Conservation (phyloP, 148 eudicot species). For the Vaccinium macrocarpon region DNA sequence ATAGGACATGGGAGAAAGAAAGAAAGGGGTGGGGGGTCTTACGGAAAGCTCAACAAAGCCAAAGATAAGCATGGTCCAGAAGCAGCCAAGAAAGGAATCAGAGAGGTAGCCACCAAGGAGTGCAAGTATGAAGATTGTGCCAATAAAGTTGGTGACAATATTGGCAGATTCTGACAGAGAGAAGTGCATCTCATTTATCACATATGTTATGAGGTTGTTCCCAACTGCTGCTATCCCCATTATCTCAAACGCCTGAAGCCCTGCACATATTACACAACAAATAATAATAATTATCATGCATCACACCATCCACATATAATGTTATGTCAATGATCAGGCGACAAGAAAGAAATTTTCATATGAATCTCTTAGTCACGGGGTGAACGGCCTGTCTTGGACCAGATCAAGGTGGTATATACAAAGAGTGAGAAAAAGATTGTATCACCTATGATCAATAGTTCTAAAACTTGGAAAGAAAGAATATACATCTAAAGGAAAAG, state of each 20-base stretch:
- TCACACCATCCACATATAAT: too few species aligned
- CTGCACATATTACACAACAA: conserved; percentile 26
- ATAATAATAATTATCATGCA: too few species aligned
- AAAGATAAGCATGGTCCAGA: conserved; percentile 98
- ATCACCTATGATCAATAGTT: too few species aligned
- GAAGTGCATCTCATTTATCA: conserved; percentile 92
- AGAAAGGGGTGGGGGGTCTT: conserved; percentile 18
- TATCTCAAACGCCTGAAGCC: conserved; percentile 88
- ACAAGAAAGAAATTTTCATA: too few species aligned
- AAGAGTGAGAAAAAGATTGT: too few species aligned
- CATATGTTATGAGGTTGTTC: conserved; percentile 87
- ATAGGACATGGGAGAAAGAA: neutral
- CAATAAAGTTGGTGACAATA: conserved; percentile 86
- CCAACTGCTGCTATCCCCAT: conserved; percentile 98
- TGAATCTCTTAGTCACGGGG: too few species aligned
- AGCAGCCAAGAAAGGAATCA: conserved; percentile 88
- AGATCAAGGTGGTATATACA: too few species aligned
- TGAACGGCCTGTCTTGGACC: too few species aligned
- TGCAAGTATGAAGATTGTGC: conserved; percentile 79
- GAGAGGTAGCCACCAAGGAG: conserved; percentile 93
- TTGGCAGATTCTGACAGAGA: conserved; percentile 85
- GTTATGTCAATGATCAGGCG: too few species aligned
- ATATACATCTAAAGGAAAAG: too few species aligned
- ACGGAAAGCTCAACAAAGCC: conserved; percentile 93
- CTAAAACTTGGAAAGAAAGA: too few species aligned